Evolutionary conservation across 148 eudicot species (phyloP), one percentile per base, ranked within the genome.

Genomic region (Arbutus unedo): DNA sequence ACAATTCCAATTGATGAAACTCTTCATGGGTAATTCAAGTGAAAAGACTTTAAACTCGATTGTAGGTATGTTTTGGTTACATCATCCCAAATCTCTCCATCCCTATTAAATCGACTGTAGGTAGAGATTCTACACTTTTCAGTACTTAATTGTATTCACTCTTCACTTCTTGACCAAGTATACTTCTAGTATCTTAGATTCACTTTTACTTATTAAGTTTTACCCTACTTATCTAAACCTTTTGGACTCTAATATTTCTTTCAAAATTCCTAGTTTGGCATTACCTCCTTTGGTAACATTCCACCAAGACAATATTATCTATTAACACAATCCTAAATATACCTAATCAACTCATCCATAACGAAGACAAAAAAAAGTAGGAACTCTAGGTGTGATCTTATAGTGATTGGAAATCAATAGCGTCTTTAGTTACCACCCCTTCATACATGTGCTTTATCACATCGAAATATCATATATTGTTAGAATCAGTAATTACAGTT

Each of bases 11-110:
- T 80, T 5, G 67, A 80, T 25, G 31, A 48, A 6, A 49, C 6
- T 7, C 5, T 80, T 45, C 3, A 31, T 67, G 82, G 11, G 70
- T 62, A 31, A 49, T 62, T 79, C 47, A 80, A 50, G 59, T 66
- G 16, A 38, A 66, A 13, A 62, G 21, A 18, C 55, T 19, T 21
- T 5, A 73, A 21, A 66, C 18, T 66, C 44, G 2, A 66, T 25
- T 66, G 44, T 4, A 66, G 3, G 71, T 25, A 25, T 66, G 44
- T 11, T 66, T 66, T 31, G 43, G 71, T 66, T 3, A 66, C 44
- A 25, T 66, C 16, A 21, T n/a, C 67, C 25, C 67, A n/a, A 21
- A 60, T 5, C 10, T 60, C 67, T 60, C 11, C 67, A 21, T 60
- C 67, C 5, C 21, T 60, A 4, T 60, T 21, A n/a, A 60, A 21